Percentiles rank a stretch among this genome's conserved stretches.
These are phyloP conservation scores for Hygrophila difformis DNA, from an alignment of 257 asterid species.

Conservation along the genomic window DNA sequence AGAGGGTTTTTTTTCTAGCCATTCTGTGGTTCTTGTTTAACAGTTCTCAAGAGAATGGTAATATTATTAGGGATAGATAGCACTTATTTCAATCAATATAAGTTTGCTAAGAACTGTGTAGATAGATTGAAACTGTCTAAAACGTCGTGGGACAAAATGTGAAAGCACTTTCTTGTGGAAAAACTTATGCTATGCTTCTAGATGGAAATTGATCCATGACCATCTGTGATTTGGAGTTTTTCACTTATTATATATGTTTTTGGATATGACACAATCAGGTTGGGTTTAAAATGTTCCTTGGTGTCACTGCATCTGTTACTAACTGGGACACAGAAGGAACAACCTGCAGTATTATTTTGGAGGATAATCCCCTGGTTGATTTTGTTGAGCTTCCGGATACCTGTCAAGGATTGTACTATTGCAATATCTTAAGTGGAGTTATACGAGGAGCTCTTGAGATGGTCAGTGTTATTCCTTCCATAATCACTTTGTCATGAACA, in stretches of 20 bases:
- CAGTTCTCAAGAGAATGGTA: neutral
- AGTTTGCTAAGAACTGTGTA: neutral
- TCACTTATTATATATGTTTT: too few relatives aligned
- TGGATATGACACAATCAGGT: slow-evolving; percentile 32
- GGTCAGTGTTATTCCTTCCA: slow-evolving; percentile 41
- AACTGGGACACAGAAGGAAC: slow-evolving; percentile 92
- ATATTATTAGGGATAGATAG: neutral
- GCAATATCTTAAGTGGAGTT: slow-evolving; percentile 93
- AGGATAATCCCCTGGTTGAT: slow-evolving; percentile 93
- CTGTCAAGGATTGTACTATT: slow-evolving; percentile 88
- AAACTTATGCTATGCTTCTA: neutral
- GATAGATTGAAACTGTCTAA: neutral
- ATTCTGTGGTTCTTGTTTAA: neutral
- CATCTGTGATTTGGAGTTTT: neutral
- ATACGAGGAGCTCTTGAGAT: slow-evolving; percentile 92
- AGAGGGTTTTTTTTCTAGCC: too few relatives aligned
- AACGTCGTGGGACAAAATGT: neutral
- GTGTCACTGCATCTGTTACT: slow-evolving; percentile 60
- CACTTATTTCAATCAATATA: neutral
- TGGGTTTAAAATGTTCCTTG: slow-evolving; percentile 80
- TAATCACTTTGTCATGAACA: slow-evolving; percentile 2
- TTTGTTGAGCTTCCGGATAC: slow-evolving; percentile 98
- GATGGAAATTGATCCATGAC: neutral
- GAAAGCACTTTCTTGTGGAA: neutral
- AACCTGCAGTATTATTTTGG: slow-evolving; percentile 84